Conservation (phyloP, 768 basidiomycete species). For the Harrya chromipes region DNA sequence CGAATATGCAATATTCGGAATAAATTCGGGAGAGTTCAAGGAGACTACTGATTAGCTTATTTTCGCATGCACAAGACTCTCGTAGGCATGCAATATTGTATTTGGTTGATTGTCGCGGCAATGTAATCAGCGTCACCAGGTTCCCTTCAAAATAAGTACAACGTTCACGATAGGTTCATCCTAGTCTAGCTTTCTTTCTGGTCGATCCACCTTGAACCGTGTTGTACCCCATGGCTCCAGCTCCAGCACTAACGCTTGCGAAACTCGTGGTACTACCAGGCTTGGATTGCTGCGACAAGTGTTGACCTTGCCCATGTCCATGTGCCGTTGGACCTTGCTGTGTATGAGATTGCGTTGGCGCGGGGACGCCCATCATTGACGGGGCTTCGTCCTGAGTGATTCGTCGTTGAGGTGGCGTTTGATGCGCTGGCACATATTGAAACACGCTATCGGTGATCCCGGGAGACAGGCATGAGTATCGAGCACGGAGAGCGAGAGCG, state of each 20-base stretch:
- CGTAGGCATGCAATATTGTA: too few relatives aligned
- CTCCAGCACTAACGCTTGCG: conserved; percentile 58
- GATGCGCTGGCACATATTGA: conserved; percentile 54
- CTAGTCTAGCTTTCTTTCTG: conserved; percentile 62
- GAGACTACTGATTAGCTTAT: too few relatives aligned
- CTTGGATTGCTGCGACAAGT: conserved; percentile 39
- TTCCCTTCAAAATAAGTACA: too few relatives aligned
- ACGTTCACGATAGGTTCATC: conserved; percentile 25
- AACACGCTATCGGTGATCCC: conserved; percentile 57
- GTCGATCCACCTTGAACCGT: conserved; percentile 36
- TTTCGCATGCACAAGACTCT: too few relatives aligned
- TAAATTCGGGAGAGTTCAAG: too few relatives aligned
- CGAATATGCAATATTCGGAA: too few relatives aligned
- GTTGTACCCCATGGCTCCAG: conserved; percentile 31
- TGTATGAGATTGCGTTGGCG: conserved; percentile 41
- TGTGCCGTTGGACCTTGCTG: conserved; percentile 44
- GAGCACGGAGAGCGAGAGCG: neutral
- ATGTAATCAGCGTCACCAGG: too few relatives aligned
- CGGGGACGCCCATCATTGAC: conserved; percentile 72
- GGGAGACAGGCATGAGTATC: conserved; percentile 5
- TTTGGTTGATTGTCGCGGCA: too few relatives aligned
- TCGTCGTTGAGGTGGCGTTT: conserved; percentile 80
- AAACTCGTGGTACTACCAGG: conserved; percentile 63
- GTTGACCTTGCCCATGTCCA: conserved; percentile 46
- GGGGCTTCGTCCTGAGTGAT: conserved; percentile 93